Conservation (phyloP, 2,329 filamentous ascomycete genomes). For the Cercospora brassicicola region DNA sequence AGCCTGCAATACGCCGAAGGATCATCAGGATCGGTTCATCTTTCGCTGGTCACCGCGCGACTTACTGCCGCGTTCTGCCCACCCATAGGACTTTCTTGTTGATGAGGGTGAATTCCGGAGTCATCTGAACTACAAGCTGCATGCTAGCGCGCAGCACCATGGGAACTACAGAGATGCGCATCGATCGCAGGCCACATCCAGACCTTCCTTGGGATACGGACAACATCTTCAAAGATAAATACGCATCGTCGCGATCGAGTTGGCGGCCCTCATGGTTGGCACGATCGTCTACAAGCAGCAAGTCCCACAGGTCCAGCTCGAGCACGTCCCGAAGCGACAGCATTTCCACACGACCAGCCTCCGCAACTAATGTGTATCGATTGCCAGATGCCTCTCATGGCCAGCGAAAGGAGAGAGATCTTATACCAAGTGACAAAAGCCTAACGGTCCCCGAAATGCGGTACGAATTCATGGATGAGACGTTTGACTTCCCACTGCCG, state of each 20-base stretch:
- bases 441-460: not conserved
- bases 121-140: not conserved
- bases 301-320: constrained; percentile 10
- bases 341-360: not conserved
- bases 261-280: constrained; percentile 17
- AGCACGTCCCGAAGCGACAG: constrained; percentile 13
- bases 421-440: not conserved
- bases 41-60: not conserved
- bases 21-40: not conserved
- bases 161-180: constrained; percentile 4
- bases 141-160: not conserved
- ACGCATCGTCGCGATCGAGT: constrained; percentile 4
- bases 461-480: constrained; percentile 11
- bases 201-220: constrained; percentile 10
- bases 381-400: constrained; percentile 1
- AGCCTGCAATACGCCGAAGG: not conserved
- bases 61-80: not conserved
- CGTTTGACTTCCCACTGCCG: constrained; percentile 14
- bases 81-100: not conserved
- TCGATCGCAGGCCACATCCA: constrained; percentile 12
- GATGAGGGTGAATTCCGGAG: not conserved
- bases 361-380: constrained; percentile 14
- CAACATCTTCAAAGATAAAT: not conserved
- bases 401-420: not conserved
- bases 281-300: constrained; percentile 8